Evolutionary conservation across 2,329 filamentous ascomycete species (phyloP).

Genomic region (Fusarium pilosicola): DNA sequence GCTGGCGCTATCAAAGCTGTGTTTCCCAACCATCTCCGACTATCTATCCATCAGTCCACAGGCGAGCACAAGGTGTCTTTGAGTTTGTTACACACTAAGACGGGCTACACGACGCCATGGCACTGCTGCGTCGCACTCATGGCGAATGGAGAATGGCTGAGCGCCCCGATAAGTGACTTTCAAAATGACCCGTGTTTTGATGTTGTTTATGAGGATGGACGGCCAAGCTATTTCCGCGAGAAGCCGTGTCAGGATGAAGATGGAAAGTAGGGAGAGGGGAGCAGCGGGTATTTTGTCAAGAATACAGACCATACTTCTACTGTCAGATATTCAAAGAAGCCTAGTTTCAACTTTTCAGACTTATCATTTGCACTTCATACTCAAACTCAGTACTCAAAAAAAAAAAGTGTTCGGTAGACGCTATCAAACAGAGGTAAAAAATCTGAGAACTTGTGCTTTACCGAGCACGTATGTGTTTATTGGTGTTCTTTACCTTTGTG

Average conservation of each 20-base stretch:
- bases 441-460: too few relatives aligned
- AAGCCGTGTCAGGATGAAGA: fast-evolving
- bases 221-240: neutral
- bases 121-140: neutral
- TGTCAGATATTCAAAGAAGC: fast-evolving
- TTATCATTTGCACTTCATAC: neutral
- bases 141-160: neutral
- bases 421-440: too few relatives aligned
- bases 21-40: neutral
- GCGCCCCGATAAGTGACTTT: neutral
- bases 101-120: neutral
- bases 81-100: neutral
- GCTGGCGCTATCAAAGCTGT: neutral
- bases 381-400: neutral
- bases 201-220: neutral
- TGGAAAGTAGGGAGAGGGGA: neutral
- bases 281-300: neutral
- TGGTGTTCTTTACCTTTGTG: too few relatives aligned
- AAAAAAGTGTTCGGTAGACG: too few relatives aligned
- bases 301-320: fast-evolving
- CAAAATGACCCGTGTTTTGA: neutral
- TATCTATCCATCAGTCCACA: neutral
- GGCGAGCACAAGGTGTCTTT: neutral
- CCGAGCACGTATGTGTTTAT: too few relatives aligned
- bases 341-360: neutral